These are phyloP conservation scores for Imleria badia DNA, from an alignment of 768 basidiomycete genomes.

Conservation along the genomic window DNA sequence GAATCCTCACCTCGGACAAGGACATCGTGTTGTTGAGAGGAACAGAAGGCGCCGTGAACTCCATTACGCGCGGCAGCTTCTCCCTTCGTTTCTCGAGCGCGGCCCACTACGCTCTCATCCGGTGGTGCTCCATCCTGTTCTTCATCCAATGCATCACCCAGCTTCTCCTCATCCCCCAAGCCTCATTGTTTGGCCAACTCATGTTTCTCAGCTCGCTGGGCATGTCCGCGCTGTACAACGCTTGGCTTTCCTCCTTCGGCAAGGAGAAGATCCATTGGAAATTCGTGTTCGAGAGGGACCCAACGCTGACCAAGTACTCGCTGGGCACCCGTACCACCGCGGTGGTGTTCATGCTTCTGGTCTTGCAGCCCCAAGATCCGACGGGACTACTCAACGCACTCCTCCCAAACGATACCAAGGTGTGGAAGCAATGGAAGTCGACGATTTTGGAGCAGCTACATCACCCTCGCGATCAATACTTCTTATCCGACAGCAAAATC, in stretches of 20 bases:
- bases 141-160: conserved; percentile 26
- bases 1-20: conserved; percentile 18
- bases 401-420: conserved; percentile 21
- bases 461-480: background rate
- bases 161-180: conserved; percentile 33
- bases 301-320: conserved; percentile 13
- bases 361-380: conserved; percentile 5
- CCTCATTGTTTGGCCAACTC: conserved; percentile 30
- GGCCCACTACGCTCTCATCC: conserved; percentile 11
- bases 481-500: background rate
- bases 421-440: conserved; percentile 22
- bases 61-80: conserved; percentile 24
- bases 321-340: conserved; percentile 17
- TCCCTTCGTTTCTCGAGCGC: conserved; percentile 17
- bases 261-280: conserved; percentile 16
- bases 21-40: conserved; percentile 30
- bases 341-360: conserved; percentile 16
- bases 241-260: conserved; percentile 30
- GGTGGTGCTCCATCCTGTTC: conserved; percentile 24
- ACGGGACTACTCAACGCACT: conserved; percentile 12
- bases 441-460: conserved; percentile 3
- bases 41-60: conserved; percentile 27
- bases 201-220: conserved; percentile 30
- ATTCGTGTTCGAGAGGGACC: conserved; percentile 12
- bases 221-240: conserved; percentile 28